Evolutionary conservation across 83 land plant genomes (phyloP).

Genomic region (Larix sibirica): DNA sequence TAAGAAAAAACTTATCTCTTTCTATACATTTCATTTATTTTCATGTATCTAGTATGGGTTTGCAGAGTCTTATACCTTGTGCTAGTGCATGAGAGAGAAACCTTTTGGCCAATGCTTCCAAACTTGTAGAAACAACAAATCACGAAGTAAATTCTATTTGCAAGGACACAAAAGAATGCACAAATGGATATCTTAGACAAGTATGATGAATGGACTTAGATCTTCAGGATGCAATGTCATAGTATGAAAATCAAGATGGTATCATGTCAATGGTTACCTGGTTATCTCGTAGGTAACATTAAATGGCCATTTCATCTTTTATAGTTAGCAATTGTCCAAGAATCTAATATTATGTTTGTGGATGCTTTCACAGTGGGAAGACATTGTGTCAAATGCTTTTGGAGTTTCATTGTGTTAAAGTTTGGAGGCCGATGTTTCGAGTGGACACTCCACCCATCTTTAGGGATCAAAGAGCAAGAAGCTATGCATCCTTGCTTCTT

Average conservation of each 20-base stretch:
- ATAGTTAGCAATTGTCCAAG: conserved; percentile 3
- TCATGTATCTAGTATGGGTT: not conserved
- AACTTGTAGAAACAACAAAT: conserved; percentile 44
- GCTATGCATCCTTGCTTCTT: too few species aligned
- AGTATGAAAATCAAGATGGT: conserved; percentile 90
- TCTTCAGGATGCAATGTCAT: conserved; percentile 78
- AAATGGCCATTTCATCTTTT: not conserved
- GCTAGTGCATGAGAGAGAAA: conserved; percentile 47
- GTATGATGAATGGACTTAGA: conserved; percentile 48
- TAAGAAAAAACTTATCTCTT: too few species aligned
- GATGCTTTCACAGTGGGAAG: too few species aligned
- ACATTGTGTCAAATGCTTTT: too few species aligned
- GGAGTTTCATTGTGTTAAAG: too few species aligned
- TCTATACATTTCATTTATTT: too few species aligned
- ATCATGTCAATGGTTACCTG: conserved; percentile 74
- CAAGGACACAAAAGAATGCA: conserved; percentile 36
- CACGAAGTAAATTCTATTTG: not conserved
- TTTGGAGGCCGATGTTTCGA: too few species aligned
- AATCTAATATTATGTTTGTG: not conserved
- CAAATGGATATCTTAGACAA: conserved; percentile 22
- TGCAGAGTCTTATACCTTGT: conserved; percentile 60
- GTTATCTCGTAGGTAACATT: conserved; percentile 63
- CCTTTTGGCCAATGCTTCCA: conserved; percentile 64
- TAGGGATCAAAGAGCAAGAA: too few species aligned
- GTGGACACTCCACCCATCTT: too few species aligned